Evolutionary conservation across 1,284 basidiomycete genomes (phyloP).

Genomic region (Lentinula novae-zelandiae): DNA sequence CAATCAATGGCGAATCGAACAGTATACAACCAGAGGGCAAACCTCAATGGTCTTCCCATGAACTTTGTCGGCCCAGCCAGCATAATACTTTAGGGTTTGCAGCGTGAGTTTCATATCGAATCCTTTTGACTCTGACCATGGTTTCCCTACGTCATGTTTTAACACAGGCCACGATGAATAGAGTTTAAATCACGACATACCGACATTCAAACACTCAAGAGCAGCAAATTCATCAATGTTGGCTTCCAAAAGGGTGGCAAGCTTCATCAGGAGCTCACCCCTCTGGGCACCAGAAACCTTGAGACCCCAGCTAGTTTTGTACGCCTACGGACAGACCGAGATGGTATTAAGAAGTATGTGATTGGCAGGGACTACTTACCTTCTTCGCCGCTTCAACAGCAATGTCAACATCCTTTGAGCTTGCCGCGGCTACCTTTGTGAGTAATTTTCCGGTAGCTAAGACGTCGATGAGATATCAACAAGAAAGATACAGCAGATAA

Average conservation of each 20-base stretch:
- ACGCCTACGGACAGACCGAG: slow-evolving; percentile 32
- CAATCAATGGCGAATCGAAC: not conserved
- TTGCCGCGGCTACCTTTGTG: slow-evolving; percentile 59
- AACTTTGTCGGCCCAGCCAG: slow-evolving; percentile 60
- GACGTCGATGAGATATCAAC: not conserved
- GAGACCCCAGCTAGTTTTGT: slow-evolving; percentile 65
- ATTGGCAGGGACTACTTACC: slow-evolving; percentile 25
- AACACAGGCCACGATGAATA: not conserved
- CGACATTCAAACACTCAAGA: slow-evolving; percentile 70
- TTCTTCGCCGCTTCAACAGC: slow-evolving; percentile 72
- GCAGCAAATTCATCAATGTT: slow-evolving; percentile 68
- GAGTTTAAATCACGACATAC: slow-evolving; percentile 17
- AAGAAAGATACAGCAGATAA: not conserved
- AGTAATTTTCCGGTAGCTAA: slow-evolving; percentile 63
- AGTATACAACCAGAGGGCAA: slow-evolving; percentile 18
- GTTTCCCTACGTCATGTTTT: slow-evolving; percentile 35
- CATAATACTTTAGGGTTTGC: slow-evolving; percentile 41
- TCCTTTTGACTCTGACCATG: slow-evolving; percentile 45
- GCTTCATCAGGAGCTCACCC: slow-evolving; percentile 57
- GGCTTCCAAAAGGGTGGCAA: slow-evolving; percentile 74
- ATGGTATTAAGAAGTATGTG: not conserved
- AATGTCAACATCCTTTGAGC: slow-evolving; percentile 62
- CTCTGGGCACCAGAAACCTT: slow-evolving; percentile 56
- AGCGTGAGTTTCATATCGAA: slow-evolving; percentile 51
- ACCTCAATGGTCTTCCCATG: slow-evolving; percentile 60